phyloP scores from a whole-genome alignment of 805 yeast species.

The Yarrowia yakushimensis region DNA sequence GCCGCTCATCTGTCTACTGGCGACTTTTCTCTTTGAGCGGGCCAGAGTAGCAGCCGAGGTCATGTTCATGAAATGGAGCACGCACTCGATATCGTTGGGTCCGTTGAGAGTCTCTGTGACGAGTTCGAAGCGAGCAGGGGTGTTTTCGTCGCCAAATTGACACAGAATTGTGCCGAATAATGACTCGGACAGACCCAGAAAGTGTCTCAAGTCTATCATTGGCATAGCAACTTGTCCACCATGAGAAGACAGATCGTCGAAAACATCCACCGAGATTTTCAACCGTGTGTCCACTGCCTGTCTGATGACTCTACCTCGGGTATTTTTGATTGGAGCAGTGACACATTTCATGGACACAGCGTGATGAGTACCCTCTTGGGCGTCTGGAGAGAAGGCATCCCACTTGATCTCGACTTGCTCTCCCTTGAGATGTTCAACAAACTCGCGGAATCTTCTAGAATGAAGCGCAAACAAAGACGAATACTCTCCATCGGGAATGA shows the following conservation, averaged over 20 bases:
- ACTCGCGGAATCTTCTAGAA: conserved; percentile 1
- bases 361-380: not conserved
- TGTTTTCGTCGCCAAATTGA: conserved; percentile 13
- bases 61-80: conserved; percentile 11
- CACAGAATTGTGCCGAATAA: not conserved
- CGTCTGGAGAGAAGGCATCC: not conserved
- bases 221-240: conserved; percentile 12
- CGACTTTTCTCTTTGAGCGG: not conserved
- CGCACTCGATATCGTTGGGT: not conserved
- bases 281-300: not conserved
- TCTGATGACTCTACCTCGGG: not conserved
- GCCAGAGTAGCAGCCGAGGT: not conserved
- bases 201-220: not conserved
- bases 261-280: not conserved
- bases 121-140: not conserved
- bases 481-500: not conserved
- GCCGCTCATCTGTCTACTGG: not conserved
- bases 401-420: conserved; percentile 17
- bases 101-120: not conserved
- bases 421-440: not conserved
- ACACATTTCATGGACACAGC: conserved; percentile 6
- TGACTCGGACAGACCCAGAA: not conserved
- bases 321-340: not conserved
- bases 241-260: not conserved
- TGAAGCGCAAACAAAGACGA: not conserved